A percentile compares a stretch with the other conserved stretches of the same genome.
phyloP scores from a whole-genome alignment of 352 stramenopile genomes.

The Globisporangium lucens region DNA sequence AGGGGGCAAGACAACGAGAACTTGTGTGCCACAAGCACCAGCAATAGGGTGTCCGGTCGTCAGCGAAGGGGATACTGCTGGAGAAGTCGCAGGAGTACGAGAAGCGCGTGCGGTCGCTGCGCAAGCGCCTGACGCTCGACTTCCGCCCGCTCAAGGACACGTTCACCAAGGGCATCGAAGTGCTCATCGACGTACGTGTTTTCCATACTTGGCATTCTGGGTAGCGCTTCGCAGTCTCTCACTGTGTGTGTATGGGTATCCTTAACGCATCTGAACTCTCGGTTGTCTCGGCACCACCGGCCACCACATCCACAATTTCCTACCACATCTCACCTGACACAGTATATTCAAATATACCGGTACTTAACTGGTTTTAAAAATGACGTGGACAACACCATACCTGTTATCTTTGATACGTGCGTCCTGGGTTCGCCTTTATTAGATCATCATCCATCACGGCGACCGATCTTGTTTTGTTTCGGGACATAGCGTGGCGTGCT shows the following conservation, averaged over 20 bases:
- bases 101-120: slow-evolving; percentile 39
- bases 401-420: no score
- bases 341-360: no score
- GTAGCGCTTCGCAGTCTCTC: neutral
- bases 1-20: no score
- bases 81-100: slow-evolving; percentile 34
- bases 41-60: neutral
- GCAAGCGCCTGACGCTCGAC: slow-evolving; percentile 51
- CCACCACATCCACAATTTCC: no score
- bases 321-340: no score
- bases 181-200: slow-evolving; percentile 42
- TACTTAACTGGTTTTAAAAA: no score
- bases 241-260: neutral
- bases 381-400: no score
- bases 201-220: neutral
- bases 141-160: slow-evolving; percentile 48
- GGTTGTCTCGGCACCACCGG: no score
- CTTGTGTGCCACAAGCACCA: neutral
- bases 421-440: no score
- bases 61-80: slow-evolving; percentile 17
- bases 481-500: neutral
- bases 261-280: slow-evolving; percentile 2
- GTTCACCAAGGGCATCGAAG: slow-evolving; percentile 40
- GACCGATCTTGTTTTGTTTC: neutral
- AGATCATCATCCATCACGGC: no score